phyloP scores from a whole-genome alignment of 2,329 filamentous ascomycete genomes.

The Colletotrichum noveboracense region DNA sequence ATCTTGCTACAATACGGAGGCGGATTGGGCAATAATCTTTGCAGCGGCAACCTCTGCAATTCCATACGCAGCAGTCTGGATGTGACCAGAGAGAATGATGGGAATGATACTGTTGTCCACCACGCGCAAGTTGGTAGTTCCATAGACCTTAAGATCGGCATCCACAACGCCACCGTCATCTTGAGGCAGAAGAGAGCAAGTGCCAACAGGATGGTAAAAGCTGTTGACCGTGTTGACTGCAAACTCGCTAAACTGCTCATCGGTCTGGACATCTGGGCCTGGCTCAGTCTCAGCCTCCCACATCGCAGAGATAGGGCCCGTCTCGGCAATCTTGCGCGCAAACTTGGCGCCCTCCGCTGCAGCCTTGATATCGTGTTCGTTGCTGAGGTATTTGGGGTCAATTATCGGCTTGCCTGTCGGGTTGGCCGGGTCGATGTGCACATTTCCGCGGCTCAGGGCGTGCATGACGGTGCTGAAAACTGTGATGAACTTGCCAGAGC shows the following conservation, averaged over 20 bases:
- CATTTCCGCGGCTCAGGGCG: slow-evolving; percentile 26
- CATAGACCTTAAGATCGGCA: slow-evolving; percentile 43
- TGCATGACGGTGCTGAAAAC: slow-evolving; percentile 21
- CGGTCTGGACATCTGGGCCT: slow-evolving; percentile 2
- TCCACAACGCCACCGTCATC: slow-evolving; percentile 45
- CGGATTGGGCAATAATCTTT: slow-evolving; percentile 45
- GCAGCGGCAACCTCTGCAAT: slow-evolving; percentile 43
- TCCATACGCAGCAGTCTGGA: slow-evolving; percentile 53
- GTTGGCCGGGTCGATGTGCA: slow-evolving; percentile 31
- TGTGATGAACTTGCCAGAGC: slow-evolving; percentile 25
- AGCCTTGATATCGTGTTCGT: slow-evolving; percentile 35
- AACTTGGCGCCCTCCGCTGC: slow-evolving; percentile 33
- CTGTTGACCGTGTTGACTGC: neutral
- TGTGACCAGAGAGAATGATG: slow-evolving; percentile 47
- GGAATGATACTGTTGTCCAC: slow-evolving; percentile 49
- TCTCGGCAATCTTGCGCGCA: slow-evolving; percentile 21
- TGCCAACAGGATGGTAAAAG: slow-evolving; percentile 43
- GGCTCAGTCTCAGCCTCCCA: slow-evolving; percentile 18
- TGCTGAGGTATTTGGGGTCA: slow-evolving; percentile 29
- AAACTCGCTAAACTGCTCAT: slow-evolving; percentile 4
- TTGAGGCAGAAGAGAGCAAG: slow-evolving; percentile 43
- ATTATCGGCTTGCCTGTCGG: slow-evolving; percentile 31
- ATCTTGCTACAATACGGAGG: neutral
- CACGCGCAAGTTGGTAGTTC: slow-evolving; percentile 45
- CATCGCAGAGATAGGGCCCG: neutral